Evolutionary conservation across 2,329 filamentous ascomycete genomes (phyloP).

Genomic region (Trichoderma harzianum): DNA sequence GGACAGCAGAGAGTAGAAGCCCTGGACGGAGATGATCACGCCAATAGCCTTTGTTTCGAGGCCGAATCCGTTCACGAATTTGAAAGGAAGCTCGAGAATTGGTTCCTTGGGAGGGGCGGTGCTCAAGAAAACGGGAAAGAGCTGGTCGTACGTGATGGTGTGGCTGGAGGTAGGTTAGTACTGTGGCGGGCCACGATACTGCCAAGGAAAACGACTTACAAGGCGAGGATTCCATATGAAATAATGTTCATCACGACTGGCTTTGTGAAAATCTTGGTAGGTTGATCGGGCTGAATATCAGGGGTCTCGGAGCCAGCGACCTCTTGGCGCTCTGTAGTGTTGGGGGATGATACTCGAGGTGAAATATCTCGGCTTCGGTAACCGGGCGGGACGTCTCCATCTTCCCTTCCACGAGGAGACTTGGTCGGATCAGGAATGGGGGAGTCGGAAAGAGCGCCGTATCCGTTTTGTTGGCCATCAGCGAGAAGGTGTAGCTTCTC

Average conservation of each 20-base stretch:
- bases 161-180: constrained; percentile 58
- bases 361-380: constrained; percentile 63
- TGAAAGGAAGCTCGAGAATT: constrained; percentile 69
- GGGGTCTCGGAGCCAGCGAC: constrained; percentile 9
- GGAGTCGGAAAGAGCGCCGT: constrained; percentile 43
- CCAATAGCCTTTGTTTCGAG: constrained; percentile 82
- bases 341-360: constrained; percentile 40
- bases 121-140: constrained; percentile 88
- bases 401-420: constrained; percentile 29
- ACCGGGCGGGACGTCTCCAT: constrained; percentile 52
- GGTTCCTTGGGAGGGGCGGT: constrained; percentile 53
- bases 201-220: constrained; percentile 56
- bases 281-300: background rate
- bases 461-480: constrained; percentile 61
- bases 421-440: background rate
- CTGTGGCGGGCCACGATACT: background rate
- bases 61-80: constrained; percentile 83
- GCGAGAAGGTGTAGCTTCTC: constrained; percentile 64
- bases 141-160: constrained; percentile 93
- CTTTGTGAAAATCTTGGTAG: constrained; percentile 67
- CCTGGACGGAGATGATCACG: constrained; percentile 83
- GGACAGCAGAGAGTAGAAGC: constrained; percentile 81
- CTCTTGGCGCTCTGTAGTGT: constrained; percentile 21
- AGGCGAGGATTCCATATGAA: constrained; percentile 88
- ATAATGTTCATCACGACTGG: constrained; percentile 85